Evolutionary conservation across 169 alveolate genomes (phyloP).

Genomic region (Babesia divergens): DNA sequence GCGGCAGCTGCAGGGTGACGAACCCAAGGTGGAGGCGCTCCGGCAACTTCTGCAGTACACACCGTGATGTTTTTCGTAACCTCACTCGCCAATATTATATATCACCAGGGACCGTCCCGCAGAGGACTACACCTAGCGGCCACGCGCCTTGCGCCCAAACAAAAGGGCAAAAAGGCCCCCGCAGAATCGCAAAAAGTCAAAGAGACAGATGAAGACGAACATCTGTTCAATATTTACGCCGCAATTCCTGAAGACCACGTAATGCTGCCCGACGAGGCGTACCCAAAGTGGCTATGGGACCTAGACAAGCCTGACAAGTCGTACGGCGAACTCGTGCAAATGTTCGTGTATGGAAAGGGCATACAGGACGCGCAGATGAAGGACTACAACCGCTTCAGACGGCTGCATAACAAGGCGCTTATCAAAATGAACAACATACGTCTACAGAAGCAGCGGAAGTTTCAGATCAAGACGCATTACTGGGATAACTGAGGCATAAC

Average conservation of each 20-base stretch:
- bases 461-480: conserved; percentile 60
- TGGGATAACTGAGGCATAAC: conserved; percentile 66
- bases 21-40: conserved; percentile 58
- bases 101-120: not conserved
- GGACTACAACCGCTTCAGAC: conserved; percentile 74
- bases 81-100: not conserved
- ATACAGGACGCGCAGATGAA: conserved; percentile 69
- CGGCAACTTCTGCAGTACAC: conserved; percentile 19
- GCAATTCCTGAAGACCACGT: conserved; percentile 70
- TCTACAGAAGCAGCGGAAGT: conserved; percentile 69
- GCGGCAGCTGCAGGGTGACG: conserved; percentile 66
- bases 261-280: conserved; percentile 73
- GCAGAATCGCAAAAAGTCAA: conserved; percentile 47
- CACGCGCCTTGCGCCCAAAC: conserved; percentile 13
- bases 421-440: conserved; percentile 74
- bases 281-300: conserved; percentile 77
- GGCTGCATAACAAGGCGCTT: conserved; percentile 67
- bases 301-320: conserved; percentile 74
- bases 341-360: conserved; percentile 76
- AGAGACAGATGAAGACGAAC: conserved; percentile 62
- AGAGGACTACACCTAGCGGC: not conserved
- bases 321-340: conserved; percentile 74
- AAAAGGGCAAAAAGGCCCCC: conserved; percentile 50
- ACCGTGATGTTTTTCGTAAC: not conserved
- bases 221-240: conserved; percentile 72